These are phyloP conservation scores for Adansonia gregorii DNA, from an alignment of 441 rosid genomes.

Conservation along the genomic window DNA sequence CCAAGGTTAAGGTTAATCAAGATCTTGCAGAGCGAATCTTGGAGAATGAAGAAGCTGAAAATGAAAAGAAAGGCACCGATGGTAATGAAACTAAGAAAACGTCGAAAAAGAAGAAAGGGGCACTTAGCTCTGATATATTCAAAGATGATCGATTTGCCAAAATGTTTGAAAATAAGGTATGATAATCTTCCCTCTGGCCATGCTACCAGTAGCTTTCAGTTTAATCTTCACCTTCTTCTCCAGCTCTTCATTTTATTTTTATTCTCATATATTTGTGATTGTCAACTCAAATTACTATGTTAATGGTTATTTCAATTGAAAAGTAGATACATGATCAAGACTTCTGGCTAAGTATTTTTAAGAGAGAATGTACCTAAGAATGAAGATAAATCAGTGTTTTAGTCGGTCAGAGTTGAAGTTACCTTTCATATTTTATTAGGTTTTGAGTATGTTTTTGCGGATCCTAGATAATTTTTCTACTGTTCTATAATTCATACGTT, in stretches of 20 bases:
- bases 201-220: not conserved
- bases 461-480: not conserved
- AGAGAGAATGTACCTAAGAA: not conserved
- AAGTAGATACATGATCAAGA: constrained; percentile 6
- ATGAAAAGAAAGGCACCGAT: constrained; percentile 49
- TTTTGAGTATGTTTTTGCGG: not conserved
- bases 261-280: not conserved
- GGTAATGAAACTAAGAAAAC: constrained; percentile 59
- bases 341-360: not conserved
- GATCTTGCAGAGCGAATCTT: constrained; percentile 57
- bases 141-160: constrained; percentile 59
- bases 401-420: not conserved
- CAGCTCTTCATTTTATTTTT: not conserved
- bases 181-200: not conserved
- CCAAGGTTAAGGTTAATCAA: constrained; percentile 78
- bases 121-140: constrained; percentile 49
- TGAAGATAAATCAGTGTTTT: not conserved
- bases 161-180: constrained; percentile 70
- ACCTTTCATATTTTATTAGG: not conserved
- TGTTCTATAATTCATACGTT: not conserved
- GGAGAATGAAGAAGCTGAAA: constrained; percentile 59
- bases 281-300: not conserved
- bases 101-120: constrained; percentile 71
- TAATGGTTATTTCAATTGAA: not conserved
- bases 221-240: not conserved